A percentile compares a stretch with the other conserved stretches of the same genome.
phyloP scores from a whole-genome alignment of 2,329 filamentous ascomycete species.

The Dendrostoma leiphaemia region DNA sequence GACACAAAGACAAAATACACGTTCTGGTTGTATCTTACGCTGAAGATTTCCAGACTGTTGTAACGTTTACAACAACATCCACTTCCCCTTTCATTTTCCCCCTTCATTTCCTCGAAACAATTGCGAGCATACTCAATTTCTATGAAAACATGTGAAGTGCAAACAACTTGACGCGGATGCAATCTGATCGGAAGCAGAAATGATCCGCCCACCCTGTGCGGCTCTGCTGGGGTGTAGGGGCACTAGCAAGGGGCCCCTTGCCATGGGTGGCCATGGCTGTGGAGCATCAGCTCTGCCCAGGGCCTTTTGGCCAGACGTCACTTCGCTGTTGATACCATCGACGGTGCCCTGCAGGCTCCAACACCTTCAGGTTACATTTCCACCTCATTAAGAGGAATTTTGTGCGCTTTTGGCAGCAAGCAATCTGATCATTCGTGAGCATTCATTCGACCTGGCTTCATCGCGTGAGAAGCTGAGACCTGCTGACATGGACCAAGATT shows the following conservation, averaged over 20 bases:
- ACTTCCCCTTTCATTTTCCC: too few relatives aligned
- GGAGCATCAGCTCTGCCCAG: background rate
- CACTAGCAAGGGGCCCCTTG: background rate
- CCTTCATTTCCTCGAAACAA: too few relatives aligned
- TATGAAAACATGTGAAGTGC: too few relatives aligned
- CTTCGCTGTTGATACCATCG: background rate
- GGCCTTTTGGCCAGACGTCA: background rate
- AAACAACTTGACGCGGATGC: too few relatives aligned
- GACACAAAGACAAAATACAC: too few relatives aligned
- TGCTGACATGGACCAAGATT: background rate
- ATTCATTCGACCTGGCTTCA: background rate
- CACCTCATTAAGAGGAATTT: background rate
- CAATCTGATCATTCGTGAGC: background rate
- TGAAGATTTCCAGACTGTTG: too few relatives aligned
- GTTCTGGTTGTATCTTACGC: too few relatives aligned
- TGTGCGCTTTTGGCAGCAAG: background rate
- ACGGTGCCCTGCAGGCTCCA: background rate
- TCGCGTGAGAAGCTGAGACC: background rate
- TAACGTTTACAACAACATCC: too few relatives aligned
- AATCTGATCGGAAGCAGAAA: background rate
- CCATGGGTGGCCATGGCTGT: background rate
- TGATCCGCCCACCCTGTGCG: too few relatives aligned
- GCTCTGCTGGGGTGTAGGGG: background rate
- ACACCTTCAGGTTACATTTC: background rate
- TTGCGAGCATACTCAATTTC: too few relatives aligned